phyloP scores from a whole-genome alignment of 2,329 filamentous ascomycete species.

The Colletotrichum horii region DNA sequence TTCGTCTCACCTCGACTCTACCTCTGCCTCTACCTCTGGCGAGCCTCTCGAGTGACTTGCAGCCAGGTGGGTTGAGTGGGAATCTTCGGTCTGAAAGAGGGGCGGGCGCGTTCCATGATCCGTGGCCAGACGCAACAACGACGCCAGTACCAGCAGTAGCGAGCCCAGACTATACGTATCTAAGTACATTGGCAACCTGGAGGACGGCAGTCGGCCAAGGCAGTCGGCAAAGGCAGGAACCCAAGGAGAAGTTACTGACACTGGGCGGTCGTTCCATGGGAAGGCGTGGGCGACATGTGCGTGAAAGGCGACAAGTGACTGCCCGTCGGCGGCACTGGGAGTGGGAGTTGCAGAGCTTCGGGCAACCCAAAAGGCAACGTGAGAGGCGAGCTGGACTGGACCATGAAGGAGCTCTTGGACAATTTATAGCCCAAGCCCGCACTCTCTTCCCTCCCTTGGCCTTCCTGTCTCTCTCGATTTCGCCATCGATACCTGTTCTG shows the following conservation, averaged over 20 bases:
- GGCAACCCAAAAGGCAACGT: neutral
- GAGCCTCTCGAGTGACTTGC: neutral
- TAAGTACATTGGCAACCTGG: neutral
- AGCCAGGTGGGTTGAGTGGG: slow-evolving; percentile 8
- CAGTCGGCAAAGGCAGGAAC: slow-evolving; percentile 2
- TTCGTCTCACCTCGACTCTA: slow-evolving; percentile 5
- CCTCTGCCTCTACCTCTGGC: neutral
- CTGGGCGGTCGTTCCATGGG: neutral
- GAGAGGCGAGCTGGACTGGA: neutral
- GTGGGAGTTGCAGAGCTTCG: slow-evolving; percentile 21
- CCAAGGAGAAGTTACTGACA: neutral
- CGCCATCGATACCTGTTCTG: slow-evolving; percentile 20
- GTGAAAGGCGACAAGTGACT: neutral
- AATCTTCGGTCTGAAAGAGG: slow-evolving; percentile 12
- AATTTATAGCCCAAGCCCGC: slow-evolving; percentile 18
- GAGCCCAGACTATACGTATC: neutral
- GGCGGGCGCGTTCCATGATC: slow-evolving; percentile 3
- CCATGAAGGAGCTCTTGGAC: slow-evolving; percentile 7
- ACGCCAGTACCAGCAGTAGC: neutral
- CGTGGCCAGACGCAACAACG: slow-evolving; percentile 4
- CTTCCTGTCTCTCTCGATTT: slow-evolving; percentile 5
- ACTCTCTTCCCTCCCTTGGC: neutral
- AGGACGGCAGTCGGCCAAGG: slow-evolving; percentile 20
- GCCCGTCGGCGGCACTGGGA: neutral
- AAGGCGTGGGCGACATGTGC: neutral